Evolutionary conservation across 305 asterid genomes (phyloP).

Genomic region (Stenogyne calaminthoides): DNA sequence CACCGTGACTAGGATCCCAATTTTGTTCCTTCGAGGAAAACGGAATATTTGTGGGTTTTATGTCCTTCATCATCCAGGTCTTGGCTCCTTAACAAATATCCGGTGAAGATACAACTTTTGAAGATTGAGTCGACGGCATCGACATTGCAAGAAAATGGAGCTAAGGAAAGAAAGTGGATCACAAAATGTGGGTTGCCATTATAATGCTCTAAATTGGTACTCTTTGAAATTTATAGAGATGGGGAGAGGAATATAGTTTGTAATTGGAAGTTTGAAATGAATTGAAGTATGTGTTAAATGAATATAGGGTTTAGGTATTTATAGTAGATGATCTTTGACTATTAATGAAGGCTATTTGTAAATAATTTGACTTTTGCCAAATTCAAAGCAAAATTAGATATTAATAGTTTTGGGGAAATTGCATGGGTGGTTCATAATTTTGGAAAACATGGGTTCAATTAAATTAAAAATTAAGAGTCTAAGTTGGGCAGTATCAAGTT

Average conservation of each 20-base stretch:
- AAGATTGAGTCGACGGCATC: conserved; percentile 34
- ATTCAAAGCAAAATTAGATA: conserved; percentile 20
- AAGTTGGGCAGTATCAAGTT: conserved; percentile 28
- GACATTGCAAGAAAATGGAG: background rate
- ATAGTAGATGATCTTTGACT: conserved; percentile 26
- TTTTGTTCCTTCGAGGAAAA: conserved; percentile 28
- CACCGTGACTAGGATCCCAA: conserved; percentile 39
- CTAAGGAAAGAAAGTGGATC: conserved; percentile 16
- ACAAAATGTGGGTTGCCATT: conserved; percentile 19
- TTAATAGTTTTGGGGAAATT: conserved; percentile 19
- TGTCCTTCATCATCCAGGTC: conserved; percentile 31
- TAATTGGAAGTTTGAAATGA: background rate
- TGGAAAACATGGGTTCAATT: background rate
- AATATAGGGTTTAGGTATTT: conserved; percentile 13
- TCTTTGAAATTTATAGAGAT: background rate
- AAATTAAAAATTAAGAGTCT: conserved; percentile 27
- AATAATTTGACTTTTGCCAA: conserved; percentile 23
- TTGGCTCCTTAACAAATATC: conserved; percentile 25
- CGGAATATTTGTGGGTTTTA: background rate
- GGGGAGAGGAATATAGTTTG: background rate
- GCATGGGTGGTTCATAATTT: conserved; percentile 27
- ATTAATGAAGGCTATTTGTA: conserved; percentile 5
- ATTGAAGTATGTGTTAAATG: background rate
- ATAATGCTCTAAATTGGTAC: too few species aligned
- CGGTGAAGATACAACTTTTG: background rate